These are phyloP conservation scores for Daldinia bambusicola DNA, from an alignment of 495 filamentous ascomycete species.

Conservation along the genomic window DNA sequence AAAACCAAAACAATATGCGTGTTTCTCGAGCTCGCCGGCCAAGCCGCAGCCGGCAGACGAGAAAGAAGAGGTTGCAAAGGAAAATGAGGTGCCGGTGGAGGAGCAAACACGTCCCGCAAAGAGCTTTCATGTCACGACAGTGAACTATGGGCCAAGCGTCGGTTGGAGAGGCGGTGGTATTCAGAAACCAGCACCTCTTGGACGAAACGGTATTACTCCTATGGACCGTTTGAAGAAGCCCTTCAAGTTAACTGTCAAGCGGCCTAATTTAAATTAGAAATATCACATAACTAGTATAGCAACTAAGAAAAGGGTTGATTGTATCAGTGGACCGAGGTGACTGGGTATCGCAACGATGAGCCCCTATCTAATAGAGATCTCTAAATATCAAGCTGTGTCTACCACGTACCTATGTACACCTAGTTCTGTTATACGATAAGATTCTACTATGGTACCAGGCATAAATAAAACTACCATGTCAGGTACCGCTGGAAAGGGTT, in stretches of 20 bases:
- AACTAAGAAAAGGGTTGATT: not conserved
- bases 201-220: conserved; percentile 48
- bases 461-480: too few relatives aligned
- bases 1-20: conserved; percentile 55
- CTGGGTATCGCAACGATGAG: not conserved
- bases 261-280: conserved; percentile 27
- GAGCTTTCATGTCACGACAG: conserved; percentile 57
- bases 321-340: not conserved
- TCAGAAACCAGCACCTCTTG: conserved; percentile 49
- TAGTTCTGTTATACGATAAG: not conserved
- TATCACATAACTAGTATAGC: not conserved
- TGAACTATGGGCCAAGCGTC: conserved; percentile 28
- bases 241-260: conserved; percentile 60
- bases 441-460: too few relatives aligned
- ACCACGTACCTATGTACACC: not conserved
- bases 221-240: conserved; percentile 58
- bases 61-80: conserved; percentile 25
- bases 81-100: conserved; percentile 43
- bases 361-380: not conserved
- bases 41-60: conserved; percentile 30
- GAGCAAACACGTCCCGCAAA: conserved; percentile 51
- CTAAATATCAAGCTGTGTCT: not conserved
- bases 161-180: conserved; percentile 47
- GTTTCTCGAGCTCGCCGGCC: conserved; percentile 61
- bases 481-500: too few relatives aligned